phyloP scores from a whole-genome alignment of 164 flowering plant species.

The Stephania yunnanensis region DNA sequence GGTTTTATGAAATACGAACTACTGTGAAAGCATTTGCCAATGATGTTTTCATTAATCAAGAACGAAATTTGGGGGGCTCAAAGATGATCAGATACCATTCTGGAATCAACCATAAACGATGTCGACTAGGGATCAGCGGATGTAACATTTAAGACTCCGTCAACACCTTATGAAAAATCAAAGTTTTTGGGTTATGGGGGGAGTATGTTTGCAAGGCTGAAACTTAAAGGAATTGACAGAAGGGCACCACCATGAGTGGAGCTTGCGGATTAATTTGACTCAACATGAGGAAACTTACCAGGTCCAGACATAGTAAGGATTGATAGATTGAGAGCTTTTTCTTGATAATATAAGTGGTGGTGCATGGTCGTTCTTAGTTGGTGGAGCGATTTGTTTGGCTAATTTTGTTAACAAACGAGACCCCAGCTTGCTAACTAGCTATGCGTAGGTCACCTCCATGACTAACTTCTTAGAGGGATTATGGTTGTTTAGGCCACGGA shows the following conservation, averaged over 20 bases:
- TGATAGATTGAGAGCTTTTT: neutral
- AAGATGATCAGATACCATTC: slow-evolving; percentile 9
- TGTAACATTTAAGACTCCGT: slow-evolving; percentile 9
- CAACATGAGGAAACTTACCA: neutral
- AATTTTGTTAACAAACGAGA: too few relatives aligned
- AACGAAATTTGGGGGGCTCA: neutral
- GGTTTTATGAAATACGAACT: too few relatives aligned
- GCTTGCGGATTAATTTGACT: too few relatives aligned
- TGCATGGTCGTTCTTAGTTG: too few relatives aligned
- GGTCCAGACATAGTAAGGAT: neutral
- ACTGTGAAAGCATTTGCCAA: slow-evolving; percentile 10
- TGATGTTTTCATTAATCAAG: slow-evolving; percentile 3
- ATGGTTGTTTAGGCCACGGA: slow-evolving; percentile 8
- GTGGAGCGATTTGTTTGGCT: too few relatives aligned
- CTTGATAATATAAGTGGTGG: neutral
- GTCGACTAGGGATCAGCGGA: slow-evolving; percentile 11
- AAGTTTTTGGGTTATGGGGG: too few relatives aligned
- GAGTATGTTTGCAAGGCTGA: too few relatives aligned
- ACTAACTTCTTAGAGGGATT: slow-evolving; percentile 4
- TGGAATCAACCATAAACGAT: slow-evolving; percentile 14
- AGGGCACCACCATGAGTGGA: neutral
- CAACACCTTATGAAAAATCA: slow-evolving; percentile 14
- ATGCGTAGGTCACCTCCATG: neutral
- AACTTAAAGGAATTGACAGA: neutral
- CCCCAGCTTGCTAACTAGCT: slow-evolving; percentile 7